Evolutionary conservation across 2,329 filamentous ascomycete species (phyloP), one percentile per base, ranked within the genome.

Genomic region (Alternaria viburni): DNA sequence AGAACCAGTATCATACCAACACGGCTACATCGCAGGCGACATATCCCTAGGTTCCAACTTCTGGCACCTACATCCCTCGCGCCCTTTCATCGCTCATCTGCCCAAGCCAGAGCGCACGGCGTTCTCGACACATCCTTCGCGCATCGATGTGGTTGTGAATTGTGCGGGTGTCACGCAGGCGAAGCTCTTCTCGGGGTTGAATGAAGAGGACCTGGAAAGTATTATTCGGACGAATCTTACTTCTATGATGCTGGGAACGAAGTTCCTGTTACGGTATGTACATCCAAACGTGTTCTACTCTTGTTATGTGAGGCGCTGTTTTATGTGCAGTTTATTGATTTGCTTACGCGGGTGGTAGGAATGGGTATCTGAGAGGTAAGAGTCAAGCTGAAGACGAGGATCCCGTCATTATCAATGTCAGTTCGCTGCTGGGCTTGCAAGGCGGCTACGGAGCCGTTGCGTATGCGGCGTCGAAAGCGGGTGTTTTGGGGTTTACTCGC

Each of bases 401-500:
- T 21, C 72, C 73, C 1, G 68, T 92, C 73, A 93, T 97, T 65
- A 89, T 97, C 78, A 97, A 97, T 74, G 83, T 97, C 21, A 89
- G 91, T 1, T 95, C 91, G 51, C 82, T 96, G 28, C 85, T 97
- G 49, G 93, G 89, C 0, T 75, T 85, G 1, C 89, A 90, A 61
- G 90, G 89, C 1, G 91, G 90, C 1, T 83, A 83, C 2, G 93
- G 93, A 7, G 89, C 90, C 12, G 87, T 90, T 5, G 87, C 89
- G 0, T 96, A 96, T 76, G 89, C 91, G 6, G 91, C 92, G 8
- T 90, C 90, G 46, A 97, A 97, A 77, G 92, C 93, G 6, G 93
- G 92, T 3, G 81, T 97, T 1, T 78, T 96, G 15, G 90, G 87
- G 64, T 86, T 93, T 70, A 93, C 90, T 21, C 86, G 89, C 61